Conservation (phyloP, 176 grass and related monocot genomes). For the Cenchrus americanus region DNA sequence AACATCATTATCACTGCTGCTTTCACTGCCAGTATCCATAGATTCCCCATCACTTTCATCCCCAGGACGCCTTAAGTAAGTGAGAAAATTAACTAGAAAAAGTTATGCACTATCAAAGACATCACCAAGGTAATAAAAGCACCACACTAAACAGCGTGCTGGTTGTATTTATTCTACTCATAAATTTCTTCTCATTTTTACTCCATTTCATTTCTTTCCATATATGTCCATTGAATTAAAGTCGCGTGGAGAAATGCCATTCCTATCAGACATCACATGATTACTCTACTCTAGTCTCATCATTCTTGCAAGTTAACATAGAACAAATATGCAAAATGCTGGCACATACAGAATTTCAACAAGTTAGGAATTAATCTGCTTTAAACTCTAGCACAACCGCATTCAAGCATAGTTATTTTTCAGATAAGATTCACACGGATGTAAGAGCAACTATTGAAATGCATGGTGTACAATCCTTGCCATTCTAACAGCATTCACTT, state of each 20-base stretch:
- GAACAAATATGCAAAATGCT: background rate
- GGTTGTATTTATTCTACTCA: background rate
- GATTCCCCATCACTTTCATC: slow-evolving; percentile 85
- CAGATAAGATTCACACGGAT: slow-evolving; percentile 18
- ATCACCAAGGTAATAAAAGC: slow-evolving; percentile 17
- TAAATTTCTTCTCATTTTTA: background rate
- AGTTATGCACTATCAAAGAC: slow-evolving; percentile 43
- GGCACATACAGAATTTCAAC: background rate
- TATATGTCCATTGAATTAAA: background rate
- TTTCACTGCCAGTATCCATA: slow-evolving; percentile 73
- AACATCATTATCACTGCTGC: slow-evolving; percentile 65
- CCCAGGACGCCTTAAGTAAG: slow-evolving; percentile 69
- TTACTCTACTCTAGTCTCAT: background rate
- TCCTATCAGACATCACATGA: background rate
- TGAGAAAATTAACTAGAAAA: slow-evolving; percentile 59
- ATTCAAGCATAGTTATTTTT: background rate
- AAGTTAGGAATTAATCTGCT: background rate
- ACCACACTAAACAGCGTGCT: slow-evolving; percentile 8
- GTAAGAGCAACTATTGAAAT: background rate
- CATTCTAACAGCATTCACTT: background rate
- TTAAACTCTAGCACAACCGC: background rate
- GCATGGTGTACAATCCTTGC: background rate
- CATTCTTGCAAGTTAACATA: slow-evolving; percentile 1
- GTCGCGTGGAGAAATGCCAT: background rate
- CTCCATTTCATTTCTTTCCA: slow-evolving; percentile 9